These are phyloP conservation scores for Plantago ovata DNA, from an alignment of 257 asterid genomes.

Conservation along the genomic window DNA sequence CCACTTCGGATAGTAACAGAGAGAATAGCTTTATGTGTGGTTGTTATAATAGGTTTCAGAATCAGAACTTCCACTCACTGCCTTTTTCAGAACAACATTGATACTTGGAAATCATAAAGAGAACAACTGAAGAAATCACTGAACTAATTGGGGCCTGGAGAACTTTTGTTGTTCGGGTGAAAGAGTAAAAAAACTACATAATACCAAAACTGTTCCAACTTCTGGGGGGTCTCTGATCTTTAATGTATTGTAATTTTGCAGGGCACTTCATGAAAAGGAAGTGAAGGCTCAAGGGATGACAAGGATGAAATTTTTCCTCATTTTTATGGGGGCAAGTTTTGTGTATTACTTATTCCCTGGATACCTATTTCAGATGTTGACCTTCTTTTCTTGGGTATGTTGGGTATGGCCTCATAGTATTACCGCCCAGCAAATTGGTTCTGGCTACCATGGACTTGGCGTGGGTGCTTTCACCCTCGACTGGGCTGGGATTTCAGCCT, in stretches of 20 bases:
- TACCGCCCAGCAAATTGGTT: slow-evolving; percentile 95
- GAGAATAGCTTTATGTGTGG: background rate
- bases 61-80: background rate
- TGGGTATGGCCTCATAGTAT: slow-evolving; percentile 92
- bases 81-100: background rate
- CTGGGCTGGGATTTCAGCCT: slow-evolving; percentile 99
- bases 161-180: too few relatives aligned
- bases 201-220: background rate
- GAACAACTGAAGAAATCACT: background rate
- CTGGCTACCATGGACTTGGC: slow-evolving; percentile 94
- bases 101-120: background rate
- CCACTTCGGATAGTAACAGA: slow-evolving; percentile 25
- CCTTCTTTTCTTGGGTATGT: slow-evolving; percentile 98
- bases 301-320: slow-evolving; percentile 82
- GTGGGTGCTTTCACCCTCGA: slow-evolving; percentile 98
- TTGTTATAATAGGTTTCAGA: too few relatives aligned
- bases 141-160: background rate
- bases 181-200: background rate
- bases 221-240: background rate
- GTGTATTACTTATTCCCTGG: slow-evolving; percentile 84
- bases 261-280: slow-evolving; percentile 97
- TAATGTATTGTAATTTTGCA: slow-evolving; percentile 25
- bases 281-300: slow-evolving; percentile 60
- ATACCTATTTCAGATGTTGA: slow-evolving; percentile 74
- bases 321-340: slow-evolving; percentile 68